Conservation (phyloP, 768 basidiomycete genomes). For the Phallus indusiatus region DNA sequence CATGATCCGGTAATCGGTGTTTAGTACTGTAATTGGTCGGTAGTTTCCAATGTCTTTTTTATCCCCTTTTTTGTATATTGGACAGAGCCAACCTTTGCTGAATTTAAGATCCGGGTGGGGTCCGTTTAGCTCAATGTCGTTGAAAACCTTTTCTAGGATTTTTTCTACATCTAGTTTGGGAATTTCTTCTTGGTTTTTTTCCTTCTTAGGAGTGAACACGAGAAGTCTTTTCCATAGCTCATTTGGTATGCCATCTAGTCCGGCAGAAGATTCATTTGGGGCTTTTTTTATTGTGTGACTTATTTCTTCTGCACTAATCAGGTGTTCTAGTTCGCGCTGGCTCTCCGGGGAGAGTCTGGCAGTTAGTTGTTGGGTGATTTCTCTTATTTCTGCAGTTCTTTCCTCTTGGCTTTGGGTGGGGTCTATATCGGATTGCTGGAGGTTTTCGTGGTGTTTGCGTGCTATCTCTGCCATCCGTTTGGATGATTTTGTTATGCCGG, state of each 20-base stretch:
- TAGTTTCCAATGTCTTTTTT: conserved; percentile 12
- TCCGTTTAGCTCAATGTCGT: conserved; percentile 30
- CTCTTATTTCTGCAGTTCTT: not conserved
- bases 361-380: not conserved
- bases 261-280: not conserved
- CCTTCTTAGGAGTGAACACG: conserved; percentile 5
- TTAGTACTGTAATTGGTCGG: conserved; percentile 17
- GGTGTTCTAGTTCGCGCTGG: not conserved
- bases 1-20: conserved; percentile 25
- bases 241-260: conserved; percentile 7
- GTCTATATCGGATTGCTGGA: not conserved
- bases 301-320: not conserved
- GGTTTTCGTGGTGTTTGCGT: not conserved
- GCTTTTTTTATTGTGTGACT: not conserved
- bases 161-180: not conserved
- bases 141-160: conserved; percentile 30
- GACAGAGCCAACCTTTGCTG: conserved; percentile 25
- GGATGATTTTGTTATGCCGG: not conserved
- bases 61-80: conserved; percentile 33
- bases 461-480: not conserved
- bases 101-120: conserved; percentile 12
- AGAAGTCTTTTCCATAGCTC: conserved; percentile 7
- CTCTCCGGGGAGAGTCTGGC: not conserved
- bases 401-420: not conserved
- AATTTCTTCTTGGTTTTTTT: not conserved